Evolutionary conservation across 2,329 filamentous ascomycete species (phyloP).

Genomic region (Penicillium hesseltinei): DNA sequence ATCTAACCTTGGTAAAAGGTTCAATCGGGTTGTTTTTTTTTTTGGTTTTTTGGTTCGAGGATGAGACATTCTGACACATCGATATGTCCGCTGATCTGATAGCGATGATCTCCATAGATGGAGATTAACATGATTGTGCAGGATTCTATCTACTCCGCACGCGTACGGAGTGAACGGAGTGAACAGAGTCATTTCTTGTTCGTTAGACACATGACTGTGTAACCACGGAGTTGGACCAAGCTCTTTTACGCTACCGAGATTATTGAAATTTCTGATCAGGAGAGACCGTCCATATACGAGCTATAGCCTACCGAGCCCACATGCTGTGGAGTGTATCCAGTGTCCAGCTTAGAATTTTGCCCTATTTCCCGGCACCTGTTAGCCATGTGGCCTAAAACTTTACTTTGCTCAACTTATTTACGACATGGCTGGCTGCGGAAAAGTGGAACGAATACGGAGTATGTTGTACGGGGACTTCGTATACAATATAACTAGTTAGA

Average conservation of each 20-base stretch:
- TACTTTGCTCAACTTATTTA: neutral
- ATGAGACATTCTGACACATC: slow-evolving; percentile 8
- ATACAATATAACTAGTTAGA: neutral
- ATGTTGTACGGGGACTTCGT: neutral
- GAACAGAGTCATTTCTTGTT: neutral
- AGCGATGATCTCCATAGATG: neutral
- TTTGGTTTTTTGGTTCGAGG: neutral
- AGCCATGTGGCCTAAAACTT: neutral
- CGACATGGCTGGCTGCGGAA: neutral
- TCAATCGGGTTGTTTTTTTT: neutral
- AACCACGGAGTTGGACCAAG: neutral
- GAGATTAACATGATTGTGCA: neutral
- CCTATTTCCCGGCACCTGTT: neutral
- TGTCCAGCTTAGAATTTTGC: neutral
- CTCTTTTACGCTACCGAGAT: neutral
- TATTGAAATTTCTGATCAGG: slow-evolving; percentile 1
- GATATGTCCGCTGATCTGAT: neutral
- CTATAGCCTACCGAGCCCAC: neutral
- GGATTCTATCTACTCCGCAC: neutral
- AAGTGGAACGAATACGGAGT: neutral
- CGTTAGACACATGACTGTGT: neutral
- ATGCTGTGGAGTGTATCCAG: neutral
- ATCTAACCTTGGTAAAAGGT: too few relatives aligned
- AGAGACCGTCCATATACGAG: neutral
- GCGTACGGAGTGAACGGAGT: too few relatives aligned